These are phyloP conservation scores for Aulographum hederae DNA, from an alignment of 2,329 filamentous ascomycete genomes.

Conservation along the genomic window DNA sequence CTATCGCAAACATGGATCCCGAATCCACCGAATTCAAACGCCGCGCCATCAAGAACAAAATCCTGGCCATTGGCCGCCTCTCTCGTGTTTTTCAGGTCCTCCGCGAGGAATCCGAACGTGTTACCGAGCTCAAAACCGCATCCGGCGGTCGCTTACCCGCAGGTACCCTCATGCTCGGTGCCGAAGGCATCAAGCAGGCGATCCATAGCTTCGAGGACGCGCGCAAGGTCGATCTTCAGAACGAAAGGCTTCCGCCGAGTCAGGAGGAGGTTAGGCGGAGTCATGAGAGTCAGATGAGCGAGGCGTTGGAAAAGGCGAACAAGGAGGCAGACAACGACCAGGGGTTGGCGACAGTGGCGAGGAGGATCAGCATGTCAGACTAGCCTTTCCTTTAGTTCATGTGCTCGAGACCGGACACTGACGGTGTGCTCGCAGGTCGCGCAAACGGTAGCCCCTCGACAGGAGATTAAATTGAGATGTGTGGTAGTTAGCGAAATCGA, in stretches of 20 bases:
- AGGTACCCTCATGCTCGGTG: constrained; percentile 92
- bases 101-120: constrained; percentile 89
- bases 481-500: too few relatives aligned
- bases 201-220: constrained; percentile 96
- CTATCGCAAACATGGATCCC: constrained; percentile 44
- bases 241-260: constrained; percentile 80
- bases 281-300: constrained; percentile 67
- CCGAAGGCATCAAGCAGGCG: constrained; percentile 95
- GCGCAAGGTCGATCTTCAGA: constrained; percentile 89
- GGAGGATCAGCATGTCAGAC: constrained; percentile 95
- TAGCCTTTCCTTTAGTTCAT: constrained; percentile 7
- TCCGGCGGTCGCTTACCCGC: constrained; percentile 82
- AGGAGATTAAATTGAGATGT: too few relatives aligned
- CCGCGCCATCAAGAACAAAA: constrained; percentile 98
- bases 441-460: too few relatives aligned
- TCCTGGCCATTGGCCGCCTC: constrained; percentile 86
- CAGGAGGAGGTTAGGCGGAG: constrained; percentile 80
- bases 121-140: constrained; percentile 94
- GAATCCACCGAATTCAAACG: constrained; percentile 89
- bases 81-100: constrained; percentile 97
- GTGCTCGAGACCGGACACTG: too few relatives aligned
- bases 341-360: constrained; percentile 67
- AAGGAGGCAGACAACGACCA: constrained; percentile 85
- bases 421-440: too few relatives aligned
- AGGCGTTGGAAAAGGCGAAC: constrained; percentile 71